Base-by-base conservation (phyloP, 768 basidiomycete species). In the Tephrocybe rancida region DNA sequence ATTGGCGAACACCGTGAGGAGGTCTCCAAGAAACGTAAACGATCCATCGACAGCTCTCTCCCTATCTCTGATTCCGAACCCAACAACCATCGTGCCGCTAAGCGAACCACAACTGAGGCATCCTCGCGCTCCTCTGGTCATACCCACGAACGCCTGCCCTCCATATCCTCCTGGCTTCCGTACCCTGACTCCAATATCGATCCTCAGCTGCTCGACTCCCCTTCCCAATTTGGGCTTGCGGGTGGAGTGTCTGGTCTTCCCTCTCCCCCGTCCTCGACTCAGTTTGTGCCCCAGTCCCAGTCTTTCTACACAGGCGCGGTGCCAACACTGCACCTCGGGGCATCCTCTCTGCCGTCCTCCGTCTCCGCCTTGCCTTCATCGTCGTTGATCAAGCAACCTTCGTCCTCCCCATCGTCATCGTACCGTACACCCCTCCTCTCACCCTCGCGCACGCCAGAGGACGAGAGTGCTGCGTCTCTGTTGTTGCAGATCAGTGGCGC, bases 101-200 rank as follows among this genome's bases (percentile, higher is more conserved):
- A 37, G 35, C 10, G 35, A 37, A 37, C n/a, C 14, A 16, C 35
- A 16, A 9, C 35, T 16, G 35, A 37, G 35, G 34, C 50, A n/a
- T n/a, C 48, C 46, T 24, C 51, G 10, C 37, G 62, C 16, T 54
- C 56, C 21, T 50, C 60, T 13, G n/a, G n/a, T n/a, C n/a, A 42
- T 27, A 44, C 27, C 29, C 57, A 11, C 56, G 41, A 50, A 25
- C 58, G 79, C 30, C 78, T 89, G 10, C 87, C 87, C 0, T 75
- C 87, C 46, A 88, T 89, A 44, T 84, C 87, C 0, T 79, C 87
- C 1, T 88, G 86, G 87, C 74, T 88, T 0, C 80, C 80, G 42
- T 56, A 58, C 19, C 57, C 48, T 21, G 53, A 55, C 60, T 54
- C 60, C 44, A 68, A 38, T 60, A 71, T 60, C 61, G 75, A 61